A percentile compares a stretch with the other conserved stretches of the same genome.
Conservation (phyloP, 1,284 basidiomycete genomes). For the Cryptococcus floricola region DNA sequence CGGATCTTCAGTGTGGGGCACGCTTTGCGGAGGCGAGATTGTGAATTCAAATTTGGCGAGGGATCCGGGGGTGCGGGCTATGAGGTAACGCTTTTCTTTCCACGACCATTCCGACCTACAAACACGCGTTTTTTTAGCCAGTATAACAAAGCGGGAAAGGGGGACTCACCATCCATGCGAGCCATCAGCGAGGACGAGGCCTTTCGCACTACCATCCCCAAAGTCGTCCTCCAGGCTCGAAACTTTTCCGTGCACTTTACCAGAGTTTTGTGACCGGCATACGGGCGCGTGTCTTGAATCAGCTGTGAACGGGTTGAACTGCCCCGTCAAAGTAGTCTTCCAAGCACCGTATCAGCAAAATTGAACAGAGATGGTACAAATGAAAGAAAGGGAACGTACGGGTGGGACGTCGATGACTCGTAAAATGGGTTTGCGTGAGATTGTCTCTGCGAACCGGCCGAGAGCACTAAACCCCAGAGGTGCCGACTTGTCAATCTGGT, state of each 20-base stretch:
- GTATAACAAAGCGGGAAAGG: not conserved
- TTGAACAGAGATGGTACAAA: not conserved
- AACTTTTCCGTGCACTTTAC: conserved; percentile 17
- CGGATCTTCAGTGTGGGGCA: conserved; percentile 5
- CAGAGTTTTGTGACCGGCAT: conserved; percentile 39
- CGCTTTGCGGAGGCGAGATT: conserved; percentile 12
- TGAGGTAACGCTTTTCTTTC: conserved; percentile 41
- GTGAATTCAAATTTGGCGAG: conserved; percentile 33
- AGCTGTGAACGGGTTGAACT: conserved; percentile 10
- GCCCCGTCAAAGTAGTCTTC: conserved; percentile 11
- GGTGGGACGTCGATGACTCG: conserved; percentile 21
- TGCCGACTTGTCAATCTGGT: conserved; percentile 23
- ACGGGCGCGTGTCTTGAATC: conserved; percentile 17
- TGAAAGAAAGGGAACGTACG: conserved; percentile 10
- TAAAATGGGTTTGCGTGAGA: conserved; percentile 9
- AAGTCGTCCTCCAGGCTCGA: conserved; percentile 16
- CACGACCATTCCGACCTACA: conserved; percentile 31
- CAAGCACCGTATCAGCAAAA: not conserved
- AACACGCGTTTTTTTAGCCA: not conserved
- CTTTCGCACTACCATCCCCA: conserved; percentile 10
- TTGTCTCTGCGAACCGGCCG: conserved; percentile 15
- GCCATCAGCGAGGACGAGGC: conserved; percentile 16
- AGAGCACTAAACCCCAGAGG: conserved; percentile 9
- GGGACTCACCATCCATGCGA: conserved; percentile 30
- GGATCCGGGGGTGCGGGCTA: conserved; percentile 32